Evolutionary conservation across 176 grass and related monocot species (phyloP).

Genomic region (bread wheat (Triticum aestivum)): IWGSC_CS_RefSeq_v2.1 NC_057811.1:29985351-29985850

Average conservation of each 20-base stretch:
- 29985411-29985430: slow-evolving; percentile 33
- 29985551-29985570: not conserved
- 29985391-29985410: slow-evolving; percentile 33
- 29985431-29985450: slow-evolving; percentile 18
- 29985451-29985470: not conserved
- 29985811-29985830: not conserved
- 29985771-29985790: slow-evolving; percentile 36
- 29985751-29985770: not conserved
- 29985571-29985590: slow-evolving; percentile 26
- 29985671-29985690: not conserved
- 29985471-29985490: not conserved
- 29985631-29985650: not conserved
- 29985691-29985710: slow-evolving; percentile 24
- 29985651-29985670: not conserved
- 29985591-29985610: slow-evolving; percentile 18
- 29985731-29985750: not conserved
- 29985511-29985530: not conserved
- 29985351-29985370: slow-evolving; percentile 42
- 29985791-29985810: not conserved
- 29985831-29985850: not conserved
- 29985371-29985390: accelerated
- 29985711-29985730: slow-evolving; percentile 29
- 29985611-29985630: not conserved
- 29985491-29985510: not conserved
- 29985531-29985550: not conserved